phyloP scores from a whole-genome alignment of 768 basidiomycete genomes.

The Suillus sp. region DNA sequence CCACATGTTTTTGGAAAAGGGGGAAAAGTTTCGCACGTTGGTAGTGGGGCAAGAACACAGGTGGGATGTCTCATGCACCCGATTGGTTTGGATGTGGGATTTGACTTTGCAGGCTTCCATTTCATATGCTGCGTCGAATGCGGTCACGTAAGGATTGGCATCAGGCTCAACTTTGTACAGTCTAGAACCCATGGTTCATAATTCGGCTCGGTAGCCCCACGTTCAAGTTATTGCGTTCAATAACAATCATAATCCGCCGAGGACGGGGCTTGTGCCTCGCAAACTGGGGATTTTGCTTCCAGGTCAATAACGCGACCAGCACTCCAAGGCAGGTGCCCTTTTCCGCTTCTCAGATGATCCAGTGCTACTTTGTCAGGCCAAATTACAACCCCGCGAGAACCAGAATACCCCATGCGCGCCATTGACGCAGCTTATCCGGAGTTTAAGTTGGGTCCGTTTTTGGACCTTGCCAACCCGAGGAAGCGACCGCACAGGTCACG shows the following conservation, averaged over 20 bases:
- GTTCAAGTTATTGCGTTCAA: neutral
- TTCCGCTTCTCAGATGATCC: neutral
- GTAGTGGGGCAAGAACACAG: neutral
- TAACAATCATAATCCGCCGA: neutral
- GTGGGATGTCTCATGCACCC: neutral
- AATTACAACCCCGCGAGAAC: conserved; percentile 7
- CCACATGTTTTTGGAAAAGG: neutral
- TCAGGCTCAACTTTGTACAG: conserved; percentile 1
- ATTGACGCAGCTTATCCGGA: neutral
- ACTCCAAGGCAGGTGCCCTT: conserved; percentile 2
- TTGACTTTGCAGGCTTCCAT: conserved; percentile 5
- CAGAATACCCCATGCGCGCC: neutral
- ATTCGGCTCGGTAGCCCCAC: neutral
- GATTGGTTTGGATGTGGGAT: neutral
- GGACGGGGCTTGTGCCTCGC: neutral
- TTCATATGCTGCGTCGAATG: neutral
- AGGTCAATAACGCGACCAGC: neutral
- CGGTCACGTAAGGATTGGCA: conserved; percentile 6
- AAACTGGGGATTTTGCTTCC: neutral
- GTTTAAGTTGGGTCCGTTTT: neutral
- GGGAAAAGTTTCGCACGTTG: conserved; percentile 2
- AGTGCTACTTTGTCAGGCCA: neutral
- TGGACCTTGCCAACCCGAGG: neutral
- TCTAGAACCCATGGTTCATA: neutral
- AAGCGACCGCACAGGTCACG: conserved; percentile 11